Conservation (phyloP, 345 rosid genomes). For the Raphanus raphanistrum region DNA sequence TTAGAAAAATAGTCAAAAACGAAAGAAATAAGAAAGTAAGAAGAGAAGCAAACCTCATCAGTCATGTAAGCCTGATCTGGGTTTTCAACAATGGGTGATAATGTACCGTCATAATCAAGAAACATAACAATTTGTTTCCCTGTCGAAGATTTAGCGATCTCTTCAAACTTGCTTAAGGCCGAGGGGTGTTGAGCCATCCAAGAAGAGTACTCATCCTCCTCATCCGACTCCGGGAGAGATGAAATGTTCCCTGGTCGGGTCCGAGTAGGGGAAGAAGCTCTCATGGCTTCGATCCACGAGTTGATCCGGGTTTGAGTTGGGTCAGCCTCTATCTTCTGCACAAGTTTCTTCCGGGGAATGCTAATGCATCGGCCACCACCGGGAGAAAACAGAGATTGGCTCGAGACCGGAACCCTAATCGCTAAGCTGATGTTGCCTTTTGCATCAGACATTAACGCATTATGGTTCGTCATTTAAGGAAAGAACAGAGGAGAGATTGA, state of each 20-base stretch:
- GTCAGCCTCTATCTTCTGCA: conserved; percentile 47
- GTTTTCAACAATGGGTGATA: conserved; percentile 84
- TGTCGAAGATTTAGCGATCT: conserved; percentile 53
- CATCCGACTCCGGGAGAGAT: conserved; percentile 28
- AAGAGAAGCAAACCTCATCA: conserved; percentile 46
- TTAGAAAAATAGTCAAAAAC: neutral
- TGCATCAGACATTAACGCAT: conserved; percentile 55
- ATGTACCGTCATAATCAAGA: conserved; percentile 91
- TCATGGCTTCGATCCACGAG: conserved; percentile 78
- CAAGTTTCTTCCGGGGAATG: conserved; percentile 40
- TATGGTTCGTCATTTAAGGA: conserved; percentile 58
- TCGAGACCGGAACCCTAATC: conserved; percentile 37
- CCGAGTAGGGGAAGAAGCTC: conserved; percentile 81
- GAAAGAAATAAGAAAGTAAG: neutral
- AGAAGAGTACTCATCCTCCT: conserved; percentile 44
- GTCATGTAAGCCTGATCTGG: conserved; percentile 89
- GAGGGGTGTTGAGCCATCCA: conserved; percentile 81
- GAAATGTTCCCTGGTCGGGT: conserved; percentile 36
- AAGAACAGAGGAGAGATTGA: conserved; percentile 25
- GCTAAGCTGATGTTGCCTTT: conserved; percentile 42
- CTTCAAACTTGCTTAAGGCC: conserved; percentile 68
- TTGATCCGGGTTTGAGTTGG: conserved; percentile 43
- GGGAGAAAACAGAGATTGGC: conserved; percentile 24
- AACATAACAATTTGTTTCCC: conserved; percentile 88
- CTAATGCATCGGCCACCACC: conserved; percentile 21